phyloP scores from a whole-genome alignment of 148 eudicot genomes.

The Fagopyrum homotropicum region DNA sequence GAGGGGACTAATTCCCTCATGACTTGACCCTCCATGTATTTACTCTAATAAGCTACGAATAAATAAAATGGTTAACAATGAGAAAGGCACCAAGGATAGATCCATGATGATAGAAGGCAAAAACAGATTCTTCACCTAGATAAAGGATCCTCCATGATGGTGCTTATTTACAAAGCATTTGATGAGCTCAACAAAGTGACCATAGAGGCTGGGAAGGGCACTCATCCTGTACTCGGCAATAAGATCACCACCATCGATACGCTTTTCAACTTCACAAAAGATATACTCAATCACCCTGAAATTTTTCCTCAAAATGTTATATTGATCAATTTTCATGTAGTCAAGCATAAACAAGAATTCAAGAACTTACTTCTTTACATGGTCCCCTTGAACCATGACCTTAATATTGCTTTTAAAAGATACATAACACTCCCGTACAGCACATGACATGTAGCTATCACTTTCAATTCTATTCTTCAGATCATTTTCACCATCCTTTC shows the following conservation, averaged over 20 bases:
- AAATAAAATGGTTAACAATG: background rate
- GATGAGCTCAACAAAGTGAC: constrained; percentile 75
- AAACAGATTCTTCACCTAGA: constrained; percentile 31
- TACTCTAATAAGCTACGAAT: constrained; percentile 29
- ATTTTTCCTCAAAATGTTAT: background rate
- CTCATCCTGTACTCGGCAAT: constrained; percentile 59
- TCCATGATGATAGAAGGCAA: background rate
- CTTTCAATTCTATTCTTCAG: constrained; percentile 58
- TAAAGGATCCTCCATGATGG: background rate
- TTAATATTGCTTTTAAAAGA: constrained; percentile 70
- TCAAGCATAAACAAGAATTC: background rate
- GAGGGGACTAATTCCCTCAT: constrained; percentile 59
- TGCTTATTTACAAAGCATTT: constrained; percentile 53
- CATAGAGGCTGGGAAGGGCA: constrained; percentile 84
- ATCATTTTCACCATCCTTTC: constrained; percentile 52
- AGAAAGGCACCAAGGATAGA: background rate
- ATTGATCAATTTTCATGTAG: background rate
- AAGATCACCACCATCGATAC: constrained; percentile 38
- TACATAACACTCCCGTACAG: constrained; percentile 84
- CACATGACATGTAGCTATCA: constrained; percentile 76
- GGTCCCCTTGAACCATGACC: constrained; percentile 54
- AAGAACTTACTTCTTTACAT: constrained; percentile 60
- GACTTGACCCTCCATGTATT: constrained; percentile 49
- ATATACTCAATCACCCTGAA: constrained; percentile 20
- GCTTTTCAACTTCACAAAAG: constrained; percentile 67